Evolutionary conservation across 176 grass and related monocot genomes (phyloP).

Genomic region (Oropetium thomaeum): DNA sequence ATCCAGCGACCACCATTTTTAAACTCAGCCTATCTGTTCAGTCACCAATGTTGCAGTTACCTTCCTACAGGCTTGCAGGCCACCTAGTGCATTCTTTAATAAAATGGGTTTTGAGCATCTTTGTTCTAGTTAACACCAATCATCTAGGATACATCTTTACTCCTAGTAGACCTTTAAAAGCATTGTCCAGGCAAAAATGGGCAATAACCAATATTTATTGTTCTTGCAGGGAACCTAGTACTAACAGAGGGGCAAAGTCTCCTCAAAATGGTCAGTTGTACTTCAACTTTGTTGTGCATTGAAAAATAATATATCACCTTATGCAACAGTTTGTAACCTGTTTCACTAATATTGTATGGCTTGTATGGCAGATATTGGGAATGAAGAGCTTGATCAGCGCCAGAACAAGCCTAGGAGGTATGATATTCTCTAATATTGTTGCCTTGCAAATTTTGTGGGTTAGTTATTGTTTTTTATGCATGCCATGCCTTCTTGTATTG

Average conservation of each 20-base stretch:
- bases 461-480: conserved; percentile 20
- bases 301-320: conserved; percentile 4
- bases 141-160: neutral
- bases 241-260: conserved; percentile 38
- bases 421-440: conserved; percentile 6
- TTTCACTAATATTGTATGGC: conserved; percentile 21
- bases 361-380: conserved; percentile 57
- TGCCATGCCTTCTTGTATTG: conserved; percentile 21
- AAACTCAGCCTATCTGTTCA: neutral
- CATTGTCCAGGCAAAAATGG: neutral
- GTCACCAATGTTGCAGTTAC: neutral
- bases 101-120: neutral
- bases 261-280: conserved; percentile 35
- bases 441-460: conserved; percentile 4
- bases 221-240: conserved; percentile 43
- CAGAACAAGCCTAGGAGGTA: conserved; percentile 98
- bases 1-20: neutral
- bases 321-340: conserved; percentile 26
- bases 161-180: neutral
- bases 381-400: conserved; percentile 77
- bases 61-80: neutral
- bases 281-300: neutral
- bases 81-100: neutral
- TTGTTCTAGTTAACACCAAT: neutral
- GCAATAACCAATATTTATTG: conserved; percentile 11